Evolutionary conservation across 1,284 basidiomycete species (phyloP).

Genomic region (Takashimella koratensis): DNA sequence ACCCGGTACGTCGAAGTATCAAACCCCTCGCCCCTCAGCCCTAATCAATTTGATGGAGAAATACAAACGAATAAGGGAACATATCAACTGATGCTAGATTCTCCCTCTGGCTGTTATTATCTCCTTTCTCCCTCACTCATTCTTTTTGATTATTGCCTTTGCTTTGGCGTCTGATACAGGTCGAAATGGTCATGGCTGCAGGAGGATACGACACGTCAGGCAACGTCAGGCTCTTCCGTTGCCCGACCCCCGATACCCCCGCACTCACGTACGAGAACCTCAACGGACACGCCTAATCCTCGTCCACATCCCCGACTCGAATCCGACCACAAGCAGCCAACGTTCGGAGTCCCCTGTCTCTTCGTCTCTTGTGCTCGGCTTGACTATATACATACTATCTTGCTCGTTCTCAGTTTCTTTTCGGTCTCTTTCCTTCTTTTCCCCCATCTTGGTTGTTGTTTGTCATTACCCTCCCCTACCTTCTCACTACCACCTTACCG

Average conservation of each 20-base stretch:
- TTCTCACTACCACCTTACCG: not conserved
- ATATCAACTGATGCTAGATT: no score
- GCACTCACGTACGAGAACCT: not conserved
- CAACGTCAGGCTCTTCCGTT: constrained; percentile 43
- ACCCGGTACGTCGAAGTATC: constrained; percentile 47
- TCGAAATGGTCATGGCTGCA: constrained; percentile 47
- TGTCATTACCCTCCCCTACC: not conserved
- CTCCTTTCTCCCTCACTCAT: no score
- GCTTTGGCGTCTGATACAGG: constrained; percentile 15
- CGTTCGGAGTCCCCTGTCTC: no score
- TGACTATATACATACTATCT: not conserved
- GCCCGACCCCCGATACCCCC: constrained; percentile 21
- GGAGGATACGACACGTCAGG: constrained; percentile 46
- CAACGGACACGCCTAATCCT: not conserved
- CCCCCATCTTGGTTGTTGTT: not conserved
- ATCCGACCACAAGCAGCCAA: not conserved
- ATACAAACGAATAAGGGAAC: no score
- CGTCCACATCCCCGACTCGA: constrained; percentile 5
- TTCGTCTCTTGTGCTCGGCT: not conserved
- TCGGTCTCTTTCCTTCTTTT: not conserved
- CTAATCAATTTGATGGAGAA: no score
- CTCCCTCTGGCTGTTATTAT: no score
- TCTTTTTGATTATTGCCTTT: not conserved
- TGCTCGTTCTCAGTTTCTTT: not conserved
- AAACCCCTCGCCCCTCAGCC: no score